A percentile compares a stretch with the other conserved stretches of the same genome.
Evolutionary conservation across 2,329 filamentous ascomycete species (phyloP).

Genomic region (Cladosporium sp.): DNA sequence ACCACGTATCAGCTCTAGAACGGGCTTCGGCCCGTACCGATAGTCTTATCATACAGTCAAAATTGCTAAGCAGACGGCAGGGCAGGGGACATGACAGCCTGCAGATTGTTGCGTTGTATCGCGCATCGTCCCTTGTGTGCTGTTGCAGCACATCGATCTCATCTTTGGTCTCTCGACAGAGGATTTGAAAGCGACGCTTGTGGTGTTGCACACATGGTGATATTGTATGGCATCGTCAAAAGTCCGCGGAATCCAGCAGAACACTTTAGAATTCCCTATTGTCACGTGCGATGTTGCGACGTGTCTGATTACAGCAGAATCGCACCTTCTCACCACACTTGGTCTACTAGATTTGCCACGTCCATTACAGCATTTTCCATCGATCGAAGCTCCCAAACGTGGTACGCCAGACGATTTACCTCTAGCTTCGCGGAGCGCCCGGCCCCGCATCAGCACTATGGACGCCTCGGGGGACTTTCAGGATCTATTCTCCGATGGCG

Average conservation of each 20-base stretch:
- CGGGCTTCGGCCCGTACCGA: no score
- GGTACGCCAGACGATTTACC: neutral
- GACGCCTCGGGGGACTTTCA: neutral
- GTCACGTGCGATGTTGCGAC: neutral
- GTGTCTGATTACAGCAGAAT: neutral
- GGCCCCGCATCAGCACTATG: conserved; percentile 3
- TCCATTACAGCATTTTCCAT: neutral
- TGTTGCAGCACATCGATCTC: neutral
- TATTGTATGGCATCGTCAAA: neutral
- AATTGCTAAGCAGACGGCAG: no score
- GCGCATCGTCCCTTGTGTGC: neutral
- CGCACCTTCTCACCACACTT: neutral
- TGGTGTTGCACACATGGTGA: neutral
- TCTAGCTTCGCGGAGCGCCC: neutral
- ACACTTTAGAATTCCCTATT: neutral
- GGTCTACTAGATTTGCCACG: neutral
- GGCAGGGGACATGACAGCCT: neutral
- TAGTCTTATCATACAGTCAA: no score
- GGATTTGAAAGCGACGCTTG: neutral
- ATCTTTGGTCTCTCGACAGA: neutral
- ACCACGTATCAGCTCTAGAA: no score
- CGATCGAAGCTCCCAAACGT: neutral
- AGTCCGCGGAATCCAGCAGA: neutral
- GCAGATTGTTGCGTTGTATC: neutral
- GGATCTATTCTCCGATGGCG: conserved; percentile 1